Percentiles rank a stretch among this genome's conserved stretches.
phyloP scores from a whole-genome alignment of 2,329 filamentous ascomycete genomes.

The Macroventuria anomochaeta region DNA sequence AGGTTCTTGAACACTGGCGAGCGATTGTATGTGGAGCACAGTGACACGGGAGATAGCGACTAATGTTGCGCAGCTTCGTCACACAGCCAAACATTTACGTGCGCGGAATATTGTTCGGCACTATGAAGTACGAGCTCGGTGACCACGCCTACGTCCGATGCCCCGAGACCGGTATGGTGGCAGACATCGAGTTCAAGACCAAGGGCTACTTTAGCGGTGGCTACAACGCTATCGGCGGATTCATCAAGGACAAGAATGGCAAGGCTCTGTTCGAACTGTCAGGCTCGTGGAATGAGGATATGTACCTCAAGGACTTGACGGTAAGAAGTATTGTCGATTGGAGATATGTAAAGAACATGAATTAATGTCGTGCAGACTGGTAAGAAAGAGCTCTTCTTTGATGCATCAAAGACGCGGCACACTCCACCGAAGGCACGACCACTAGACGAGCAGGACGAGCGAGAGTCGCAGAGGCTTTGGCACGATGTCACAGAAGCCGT shows the following conservation, averaged over 20 bases:
- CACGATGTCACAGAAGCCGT: slow-evolving; percentile 80
- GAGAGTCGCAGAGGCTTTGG: slow-evolving; percentile 92
- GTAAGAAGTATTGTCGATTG: slow-evolving; percentile 55
- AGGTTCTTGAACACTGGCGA: slow-evolving; percentile 84
- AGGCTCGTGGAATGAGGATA: slow-evolving; percentile 92
- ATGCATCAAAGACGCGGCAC: slow-evolving; percentile 79
- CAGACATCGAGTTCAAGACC: slow-evolving; percentile 97
- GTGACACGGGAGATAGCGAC: neutral
- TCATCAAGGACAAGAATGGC: slow-evolving; percentile 85
- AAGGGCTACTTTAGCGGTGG: slow-evolving; percentile 97
- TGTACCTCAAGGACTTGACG: slow-evolving; percentile 84
- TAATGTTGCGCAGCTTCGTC: slow-evolving; percentile 68
- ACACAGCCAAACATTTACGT: slow-evolving; percentile 99
- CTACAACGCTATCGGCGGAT: slow-evolving; percentile 94
- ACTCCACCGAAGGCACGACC: slow-evolving; percentile 76
- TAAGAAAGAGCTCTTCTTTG: slow-evolving; percentile 87
- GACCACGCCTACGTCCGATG: slow-evolving; percentile 94
- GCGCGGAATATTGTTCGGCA: slow-evolving; percentile 93
- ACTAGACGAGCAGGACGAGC: slow-evolving; percentile 82
- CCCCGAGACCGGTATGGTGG: slow-evolving; percentile 82
- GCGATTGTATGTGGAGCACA: slow-evolving; percentile 72
- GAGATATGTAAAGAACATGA: neutral
- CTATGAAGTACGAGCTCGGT: slow-evolving; percentile 99
- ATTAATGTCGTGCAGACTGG: slow-evolving; percentile 69
- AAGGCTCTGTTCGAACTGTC: slow-evolving; percentile 88